phyloP scores from a whole-genome alignment of 345 rosid species.

The Salix koriyanagi region DNA sequence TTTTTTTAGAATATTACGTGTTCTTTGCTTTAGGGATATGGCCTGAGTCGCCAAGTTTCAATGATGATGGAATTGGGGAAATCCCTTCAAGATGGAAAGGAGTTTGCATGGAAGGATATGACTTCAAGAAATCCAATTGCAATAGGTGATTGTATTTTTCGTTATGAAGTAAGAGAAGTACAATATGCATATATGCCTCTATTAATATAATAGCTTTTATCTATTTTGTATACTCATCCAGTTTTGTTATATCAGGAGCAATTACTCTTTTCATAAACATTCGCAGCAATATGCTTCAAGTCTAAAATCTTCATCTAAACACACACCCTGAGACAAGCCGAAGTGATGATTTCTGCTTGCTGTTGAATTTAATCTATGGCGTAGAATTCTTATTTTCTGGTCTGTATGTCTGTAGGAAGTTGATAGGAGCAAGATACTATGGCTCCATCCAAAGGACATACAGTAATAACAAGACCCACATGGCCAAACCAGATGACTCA shows the following conservation, averaged over 20 bases:
- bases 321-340: too few species aligned
- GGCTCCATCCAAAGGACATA: background rate
- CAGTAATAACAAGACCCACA: conserved; percentile 6
- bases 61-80: conserved; percentile 45
- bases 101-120: conserved; percentile 52
- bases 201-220: too few species aligned
- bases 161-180: too few species aligned
- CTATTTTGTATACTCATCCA: too few species aligned
- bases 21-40: conserved; percentile 42
- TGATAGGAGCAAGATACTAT: conserved; percentile 68
- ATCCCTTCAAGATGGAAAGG: conserved; percentile 70
- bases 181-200: too few species aligned
- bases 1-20: background rate
- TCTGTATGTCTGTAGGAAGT: conserved; percentile 32
- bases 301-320: too few species aligned
- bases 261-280: too few species aligned
- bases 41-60: conserved; percentile 69
- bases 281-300: too few species aligned
- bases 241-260: too few species aligned
- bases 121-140: conserved; percentile 53
- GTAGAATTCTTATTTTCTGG: too few species aligned
- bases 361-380: too few species aligned
- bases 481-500: conserved; percentile 22
- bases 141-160: conserved; percentile 42
- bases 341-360: too few species aligned